These are phyloP conservation scores for Diutina rugosa DNA, from an alignment of 1,139 yeast species.

Conservation along the genomic window DNA sequence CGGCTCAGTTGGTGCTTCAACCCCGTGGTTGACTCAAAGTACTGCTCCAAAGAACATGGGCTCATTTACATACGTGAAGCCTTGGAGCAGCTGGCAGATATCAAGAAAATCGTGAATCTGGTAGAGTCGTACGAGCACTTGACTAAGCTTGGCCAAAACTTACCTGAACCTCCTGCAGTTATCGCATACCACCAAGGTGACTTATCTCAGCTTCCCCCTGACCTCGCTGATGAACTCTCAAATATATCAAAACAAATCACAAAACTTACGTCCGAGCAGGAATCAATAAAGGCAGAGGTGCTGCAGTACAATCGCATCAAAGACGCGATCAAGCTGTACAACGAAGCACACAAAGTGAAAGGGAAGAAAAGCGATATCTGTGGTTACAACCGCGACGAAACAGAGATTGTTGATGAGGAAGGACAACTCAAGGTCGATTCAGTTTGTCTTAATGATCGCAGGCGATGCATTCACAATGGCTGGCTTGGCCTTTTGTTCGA, in stretches of 20 bases:
- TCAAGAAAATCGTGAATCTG: slow-evolving; percentile 12
- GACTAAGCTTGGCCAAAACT: slow-evolving; percentile 15
- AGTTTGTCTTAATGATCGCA: slow-evolving; percentile 47
- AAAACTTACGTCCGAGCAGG: slow-evolving; percentile 9
- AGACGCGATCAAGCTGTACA: slow-evolving; percentile 23
- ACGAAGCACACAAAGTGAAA: slow-evolving; percentile 18
- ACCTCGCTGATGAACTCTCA: slow-evolving; percentile 9
- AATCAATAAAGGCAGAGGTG: slow-evolving; percentile 9
- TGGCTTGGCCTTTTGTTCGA: slow-evolving; percentile 51
- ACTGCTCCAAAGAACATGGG: slow-evolving; percentile 71
- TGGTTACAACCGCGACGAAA: slow-evolving; percentile 13
- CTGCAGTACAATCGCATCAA: slow-evolving; percentile 17
- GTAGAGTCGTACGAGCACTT: slow-evolving; percentile 9
- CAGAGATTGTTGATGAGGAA: slow-evolving; percentile 2
- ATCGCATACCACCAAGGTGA: slow-evolving; percentile 18
- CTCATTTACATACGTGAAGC: slow-evolving; percentile 29
- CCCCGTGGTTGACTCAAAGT: slow-evolving; percentile 53
- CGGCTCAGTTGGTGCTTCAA: slow-evolving; percentile 44
- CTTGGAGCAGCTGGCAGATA: slow-evolving; percentile 9
- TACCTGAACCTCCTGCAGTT: slow-evolving; percentile 30
- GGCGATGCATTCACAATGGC: slow-evolving; percentile 55
- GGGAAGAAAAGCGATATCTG: slow-evolving; percentile 20
- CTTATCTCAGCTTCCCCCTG: slow-evolving; percentile 18
- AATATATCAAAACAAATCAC: background rate
- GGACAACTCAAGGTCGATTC: background rate